Base-by-base conservation (phyloP, 2,329 filamentous ascomycete genomes). In the Pestalotiopsis sp. region DNA sequence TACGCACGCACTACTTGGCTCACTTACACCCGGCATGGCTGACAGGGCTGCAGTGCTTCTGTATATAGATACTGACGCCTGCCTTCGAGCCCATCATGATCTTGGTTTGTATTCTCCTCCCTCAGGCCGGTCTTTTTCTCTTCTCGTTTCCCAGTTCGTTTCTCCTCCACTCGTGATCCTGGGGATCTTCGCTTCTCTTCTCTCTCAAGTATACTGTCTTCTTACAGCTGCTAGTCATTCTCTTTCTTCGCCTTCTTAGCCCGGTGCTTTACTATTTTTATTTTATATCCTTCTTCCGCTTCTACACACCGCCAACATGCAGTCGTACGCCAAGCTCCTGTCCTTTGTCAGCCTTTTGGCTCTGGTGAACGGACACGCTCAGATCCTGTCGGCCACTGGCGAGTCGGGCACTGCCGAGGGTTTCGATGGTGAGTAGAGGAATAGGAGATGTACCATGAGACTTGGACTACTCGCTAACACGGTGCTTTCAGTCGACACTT, bases 331-430 rank as follows among this genome's bases (percentile, higher is more conserved):
- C 49, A 76, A 73, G 68, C 70, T 78, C 64, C 72, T 81, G 67
- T 79, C 78, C 49, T 70, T 80, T 69, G 74, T 77, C 68, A 76
- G 78, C 72, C 70, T 83, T 68, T 58, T 80, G 70, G 75, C 79
- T 27, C 68, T 84, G 17, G 77, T 75, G 66, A 77, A 77, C 27
- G 82, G 78, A 36, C 86, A 87, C 71, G 82, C 80, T 36, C 83
- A 85, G 39, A 83, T 87, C 69, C 75, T 86, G 59, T 78, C 74
- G 38, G 85, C 82, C 13, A 82, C 85, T 68, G 85, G 85, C 64
- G 71, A 80, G n/a, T 49, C 76, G 0, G 83, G 82, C 1, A 73
- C 80, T 12, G 85, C 83, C 69, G 77, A 86, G 61, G 86, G 84
- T n/a, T 86, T 86, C 74, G 78, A 83, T 76, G 83, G 84, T 83